A percentile compares a stretch with the other conserved stretches of the same genome.
Evolutionary conservation across 139 green algal species (phyloP).

Genomic region (Asterochloris erici): DNA sequence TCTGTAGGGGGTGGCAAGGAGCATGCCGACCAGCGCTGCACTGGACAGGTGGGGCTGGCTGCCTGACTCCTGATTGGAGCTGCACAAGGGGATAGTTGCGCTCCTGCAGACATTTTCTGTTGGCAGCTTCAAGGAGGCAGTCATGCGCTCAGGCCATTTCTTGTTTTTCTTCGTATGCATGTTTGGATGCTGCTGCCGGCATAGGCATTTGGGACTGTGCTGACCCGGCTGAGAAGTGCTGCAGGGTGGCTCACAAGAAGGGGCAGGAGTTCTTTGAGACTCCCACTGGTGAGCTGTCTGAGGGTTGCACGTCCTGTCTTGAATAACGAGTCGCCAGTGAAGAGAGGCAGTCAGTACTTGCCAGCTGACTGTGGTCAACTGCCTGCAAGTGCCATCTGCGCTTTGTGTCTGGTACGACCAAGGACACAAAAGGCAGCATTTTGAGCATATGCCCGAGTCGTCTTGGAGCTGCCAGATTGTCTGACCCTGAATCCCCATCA

Average conservation of each 20-base stretch:
- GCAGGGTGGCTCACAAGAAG: constrained; percentile 70
- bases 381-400: too few relatives aligned
- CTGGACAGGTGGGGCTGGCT: constrained; percentile 61
- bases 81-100: background rate
- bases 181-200: too few relatives aligned
- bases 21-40: constrained; percentile 88
- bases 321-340: too few relatives aligned
- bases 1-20: constrained; percentile 79
- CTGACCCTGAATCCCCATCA: background rate
- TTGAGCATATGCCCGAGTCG: too few relatives aligned
- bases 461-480: background rate
- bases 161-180: too few relatives aligned
- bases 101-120: too few relatives aligned
- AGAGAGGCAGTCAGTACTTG: too few relatives aligned
- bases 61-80: background rate
- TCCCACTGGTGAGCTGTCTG: constrained; percentile 51
- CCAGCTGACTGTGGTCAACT: too few relatives aligned
- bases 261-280: constrained; percentile 85
- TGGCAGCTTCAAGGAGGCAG: too few relatives aligned
- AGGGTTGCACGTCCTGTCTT: background rate
- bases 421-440: too few relatives aligned
- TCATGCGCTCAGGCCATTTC: too few relatives aligned
- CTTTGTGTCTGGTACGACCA: too few relatives aligned
- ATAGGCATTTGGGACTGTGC: background rate
- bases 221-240: background rate